Evolutionary conservation across 179 eudicot genomes (phyloP).

Genomic region (Dionaea muscipula): DNA sequence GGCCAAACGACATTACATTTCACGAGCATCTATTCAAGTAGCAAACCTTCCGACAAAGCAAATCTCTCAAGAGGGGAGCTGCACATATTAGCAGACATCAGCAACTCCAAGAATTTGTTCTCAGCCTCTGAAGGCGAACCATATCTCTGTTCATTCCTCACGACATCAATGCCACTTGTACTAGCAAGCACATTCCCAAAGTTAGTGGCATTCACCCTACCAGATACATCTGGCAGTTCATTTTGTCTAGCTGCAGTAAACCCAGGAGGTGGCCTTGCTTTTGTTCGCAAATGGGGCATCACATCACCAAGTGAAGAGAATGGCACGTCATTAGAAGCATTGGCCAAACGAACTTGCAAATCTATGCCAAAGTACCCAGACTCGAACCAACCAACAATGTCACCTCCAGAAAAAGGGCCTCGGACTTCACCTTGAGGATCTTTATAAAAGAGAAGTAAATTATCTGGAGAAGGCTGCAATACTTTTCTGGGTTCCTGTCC

Average conservation of each 20-base stretch:
- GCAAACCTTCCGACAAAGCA: slow-evolving; percentile 55
- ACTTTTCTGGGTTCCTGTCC: slow-evolving; percentile 39
- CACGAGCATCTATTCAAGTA: slow-evolving; percentile 1
- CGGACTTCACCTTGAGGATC: slow-evolving; percentile 91
- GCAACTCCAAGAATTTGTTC: slow-evolving; percentile 76
- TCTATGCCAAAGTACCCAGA: slow-evolving; percentile 93
- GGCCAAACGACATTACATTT: neutral
- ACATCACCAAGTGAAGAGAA: slow-evolving; percentile 74
- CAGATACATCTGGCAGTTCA: slow-evolving; percentile 40
- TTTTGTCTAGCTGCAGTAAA: slow-evolving; percentile 52
- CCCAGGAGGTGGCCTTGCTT: slow-evolving; percentile 86
- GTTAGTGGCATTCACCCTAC: slow-evolving; percentile 30
- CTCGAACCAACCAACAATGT: slow-evolving; percentile 97
- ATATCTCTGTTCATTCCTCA: slow-evolving; percentile 40
- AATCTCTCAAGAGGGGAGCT: slow-evolving; percentile 43
- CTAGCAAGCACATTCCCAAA: slow-evolving; percentile 36
- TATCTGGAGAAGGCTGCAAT: slow-evolving; percentile 65
- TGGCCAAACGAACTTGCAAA: slow-evolving; percentile 64
- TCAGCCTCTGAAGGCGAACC: slow-evolving; percentile 58
- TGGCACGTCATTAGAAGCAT: slow-evolving; percentile 56
- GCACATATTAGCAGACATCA: slow-evolving; percentile 57
- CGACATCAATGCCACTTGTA: slow-evolving; percentile 28
- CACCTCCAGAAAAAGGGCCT: slow-evolving; percentile 88
- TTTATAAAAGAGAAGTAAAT: slow-evolving; percentile 64
- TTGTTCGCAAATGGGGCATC: slow-evolving; percentile 89